Base-by-base conservation (phyloP, 177 flowering plant species). In the Tripterygium wilfordii region DNA sequence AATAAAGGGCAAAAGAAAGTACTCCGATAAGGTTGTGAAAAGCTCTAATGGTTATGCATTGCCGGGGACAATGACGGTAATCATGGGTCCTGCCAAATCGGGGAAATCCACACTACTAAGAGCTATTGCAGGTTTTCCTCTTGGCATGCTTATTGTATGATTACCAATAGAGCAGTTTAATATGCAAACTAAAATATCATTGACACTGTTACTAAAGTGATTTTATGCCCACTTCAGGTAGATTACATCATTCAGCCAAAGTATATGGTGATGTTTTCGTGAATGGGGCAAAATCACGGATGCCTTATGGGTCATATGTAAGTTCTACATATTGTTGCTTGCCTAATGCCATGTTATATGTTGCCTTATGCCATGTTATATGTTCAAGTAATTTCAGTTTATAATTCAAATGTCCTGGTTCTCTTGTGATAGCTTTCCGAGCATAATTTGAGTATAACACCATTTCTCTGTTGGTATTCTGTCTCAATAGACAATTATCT, bases 11-110 rank as follows among this genome's bases (percentile, higher is more conserved):
- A 94, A 89, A 59, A 78, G 97, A 62, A 85, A 69, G 67, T 87
- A 87, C 45, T 84, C 95, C 24, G 99, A 94, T 46, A 82, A 74
- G 64, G 86, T 94, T 45, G 73, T 94, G 32, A 94, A 89, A 68
- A 94, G 90, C 56, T 94, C 96, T 6, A 82, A 72, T 64, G 99
- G 99, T 17, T 94, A 86, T 76, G 96, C 96, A 29, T 70, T 89
- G 49, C 97, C 96, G 0, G 99, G 97, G 23, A 89, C 97, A 7
- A 87, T 92, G 70, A 92, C 99, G 0, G 99, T 94, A 3, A 84
- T 94, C 26, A 94, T 94, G 99, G 99, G 99, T 32, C 99, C 99
- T 48, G 88, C 95, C 13, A 94, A 89, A 66, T 94, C 99, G 1
- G 99, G 97, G 57, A 94, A 94, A 58, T 84, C 99, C 5, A 81